These are phyloP conservation scores for Ophiostoma angusticollis DNA, from an alignment of 2,329 filamentous ascomycete genomes.

Conservation along the genomic window DNA sequence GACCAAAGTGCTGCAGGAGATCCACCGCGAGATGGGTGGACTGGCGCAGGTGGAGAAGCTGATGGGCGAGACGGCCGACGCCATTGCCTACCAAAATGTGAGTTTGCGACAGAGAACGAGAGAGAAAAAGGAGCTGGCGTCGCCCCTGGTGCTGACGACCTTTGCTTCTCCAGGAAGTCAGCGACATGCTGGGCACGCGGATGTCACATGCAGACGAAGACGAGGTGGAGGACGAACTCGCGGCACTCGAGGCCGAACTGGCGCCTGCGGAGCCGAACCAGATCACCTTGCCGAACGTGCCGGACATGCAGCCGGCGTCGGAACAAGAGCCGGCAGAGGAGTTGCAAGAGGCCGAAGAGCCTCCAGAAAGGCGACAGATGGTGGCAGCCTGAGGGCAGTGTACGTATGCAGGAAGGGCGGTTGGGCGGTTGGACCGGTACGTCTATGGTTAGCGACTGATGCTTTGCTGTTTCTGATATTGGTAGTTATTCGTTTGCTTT, in stretches of 20 bases:
- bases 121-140: too few relatives aligned
- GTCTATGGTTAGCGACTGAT: too few relatives aligned
- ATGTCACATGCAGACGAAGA: conserved; percentile 95
- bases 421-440: too few relatives aligned
- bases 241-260: conserved; percentile 57
- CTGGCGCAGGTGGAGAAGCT: conserved; percentile 89
- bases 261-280: conserved; percentile 12
- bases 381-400: conserved; percentile 10
- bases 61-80: conserved; percentile 84
- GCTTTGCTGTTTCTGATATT: too few relatives aligned
- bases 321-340: not conserved
- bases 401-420: not conserved
- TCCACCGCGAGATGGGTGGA: conserved; percentile 91
- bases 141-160: too few relatives aligned
- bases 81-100: conserved; percentile 80
- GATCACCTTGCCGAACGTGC: conserved; percentile 44
- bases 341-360: not conserved
- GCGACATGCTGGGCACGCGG: conserved; percentile 73
- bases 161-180: conserved; percentile 57
- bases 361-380: conserved; percentile 9
- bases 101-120: conserved; percentile 18
- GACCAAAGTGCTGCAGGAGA: conserved; percentile 76
- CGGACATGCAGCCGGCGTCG: conserved; percentile 19
- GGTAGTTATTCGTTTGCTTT: too few relatives aligned
- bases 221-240: conserved; percentile 92